Evolutionary conservation across 495 filamentous ascomycete species (phyloP), one percentile per base, ranked within the genome.

Genomic region (Chaetomium fimeti): DNA sequence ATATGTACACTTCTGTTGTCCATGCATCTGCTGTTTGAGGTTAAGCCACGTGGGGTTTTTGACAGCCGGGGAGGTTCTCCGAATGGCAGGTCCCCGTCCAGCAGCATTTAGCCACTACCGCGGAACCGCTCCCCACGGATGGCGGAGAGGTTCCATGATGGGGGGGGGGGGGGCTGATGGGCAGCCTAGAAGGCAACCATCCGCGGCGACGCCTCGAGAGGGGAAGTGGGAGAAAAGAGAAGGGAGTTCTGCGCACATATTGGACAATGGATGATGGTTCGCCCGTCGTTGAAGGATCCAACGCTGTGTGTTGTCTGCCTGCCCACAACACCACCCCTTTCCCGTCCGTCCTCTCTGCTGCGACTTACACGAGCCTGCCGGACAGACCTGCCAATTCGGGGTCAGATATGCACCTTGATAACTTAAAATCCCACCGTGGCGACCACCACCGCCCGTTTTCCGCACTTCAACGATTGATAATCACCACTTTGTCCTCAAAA

Each of bases 1-100:
- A 55, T 55, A 55, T 57, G 55, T 57, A 43, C 22, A 57, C 55
- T 32, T 55, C 20, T 27, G 55, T 28, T 28, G 55, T 27, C 38
- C 55, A 57, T 45, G 38, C 55, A 28, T 43, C 52, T 20, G 52
- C 52, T 55, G 52, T 55, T 55, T 32, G 8, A 55, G 27, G 27
- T 32, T 18, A 36, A 55, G 16, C 52, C 52, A 36, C 28, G 55
- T 43, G 55, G 54, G 29, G 27, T 20, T 20, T n/a, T 2, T 5
- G 8, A 20, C 1, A 32, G 16, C 11, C 28, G 11, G 29, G 28
- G 56, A 5, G 27, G 20, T 22, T 11, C 24, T 45, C 38, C 38
- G 38, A 45, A 58, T 43, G 56, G 56, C 45, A 49, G 45, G 18
- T n/a, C 24, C 24, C 9, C 8, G 18, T 3, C 28, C 15, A 22